Conservation (phyloP, 164 flowering plant genomes). For the Brasenia schreberi region DNA sequence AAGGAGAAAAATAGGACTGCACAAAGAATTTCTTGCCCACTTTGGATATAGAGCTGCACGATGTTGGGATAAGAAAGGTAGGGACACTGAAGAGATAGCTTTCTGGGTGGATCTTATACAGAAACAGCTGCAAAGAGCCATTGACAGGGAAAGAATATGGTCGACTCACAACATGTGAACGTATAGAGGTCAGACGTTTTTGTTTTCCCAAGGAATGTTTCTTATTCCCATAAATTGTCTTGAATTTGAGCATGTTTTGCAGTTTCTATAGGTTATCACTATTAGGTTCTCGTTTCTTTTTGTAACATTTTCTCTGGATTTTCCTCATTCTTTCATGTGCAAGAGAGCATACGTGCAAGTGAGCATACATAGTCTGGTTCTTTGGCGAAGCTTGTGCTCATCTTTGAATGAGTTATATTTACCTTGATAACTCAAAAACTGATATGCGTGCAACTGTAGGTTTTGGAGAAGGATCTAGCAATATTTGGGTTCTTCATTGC, state of each 20-base stretch:
- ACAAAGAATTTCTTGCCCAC: constrained; percentile 80
- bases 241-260: neutral
- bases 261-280: neutral
- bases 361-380: neutral
- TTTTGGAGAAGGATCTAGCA: constrained; percentile 87
- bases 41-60: constrained; percentile 91
- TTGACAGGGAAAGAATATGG: constrained; percentile 92
- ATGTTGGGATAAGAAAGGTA: constrained; percentile 43
- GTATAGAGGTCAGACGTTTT: constrained; percentile 60
- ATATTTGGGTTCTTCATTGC: constrained; percentile 96
- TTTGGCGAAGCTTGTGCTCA: too few species aligned
- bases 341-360: neutral
- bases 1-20: constrained; percentile 71
- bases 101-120: constrained; percentile 94
- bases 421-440: too few species aligned
- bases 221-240: neutral
- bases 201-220: neutral
- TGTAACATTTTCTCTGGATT: neutral
- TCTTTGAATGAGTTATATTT: too few species aligned
- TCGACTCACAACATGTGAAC: constrained; percentile 91
- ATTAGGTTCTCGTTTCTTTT: too few species aligned
- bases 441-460: constrained; percentile 28
- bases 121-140: constrained; percentile 74
- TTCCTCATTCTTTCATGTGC: too few species aligned
- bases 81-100: constrained; percentile 53